Evolutionary conservation across 2,329 filamentous ascomycete species (phyloP).

Genomic region (Botrytis fabae): DNA sequence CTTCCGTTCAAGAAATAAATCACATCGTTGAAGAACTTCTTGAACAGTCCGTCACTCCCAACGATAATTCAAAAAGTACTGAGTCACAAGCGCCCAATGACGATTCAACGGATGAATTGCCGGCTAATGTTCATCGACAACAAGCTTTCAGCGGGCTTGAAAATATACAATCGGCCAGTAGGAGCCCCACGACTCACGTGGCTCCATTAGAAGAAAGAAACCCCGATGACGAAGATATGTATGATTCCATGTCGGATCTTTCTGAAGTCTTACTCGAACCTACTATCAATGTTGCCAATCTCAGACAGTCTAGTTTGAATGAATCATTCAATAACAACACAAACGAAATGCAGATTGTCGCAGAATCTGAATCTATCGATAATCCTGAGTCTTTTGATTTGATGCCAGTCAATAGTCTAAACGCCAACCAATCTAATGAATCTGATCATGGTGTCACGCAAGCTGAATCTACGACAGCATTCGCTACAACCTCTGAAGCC

Average conservation of each 20-base stretch:
- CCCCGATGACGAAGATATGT: conserved; percentile 10
- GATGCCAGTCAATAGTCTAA: conserved; percentile 20
- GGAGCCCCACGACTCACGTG: not conserved
- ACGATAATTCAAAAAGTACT: not conserved
- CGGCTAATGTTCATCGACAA: not conserved
- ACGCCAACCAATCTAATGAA: not conserved
- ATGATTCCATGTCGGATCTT: conserved; percentile 15
- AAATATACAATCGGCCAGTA: not conserved
- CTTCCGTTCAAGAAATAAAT: conserved; percentile 1
- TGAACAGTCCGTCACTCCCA: not conserved
- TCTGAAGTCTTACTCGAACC: conserved; percentile 15
- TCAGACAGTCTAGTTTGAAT: not conserved
- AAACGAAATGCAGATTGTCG: not conserved
- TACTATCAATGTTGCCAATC: conserved; percentile 8
- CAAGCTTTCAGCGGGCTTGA: not conserved
- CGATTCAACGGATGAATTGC: not conserved
- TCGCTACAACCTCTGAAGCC: conserved; percentile 25
- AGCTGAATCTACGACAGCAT: conserved; percentile 24
- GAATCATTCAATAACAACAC: not conserved
- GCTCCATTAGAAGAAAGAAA: conserved; percentile 1
- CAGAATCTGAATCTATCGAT: conserved; percentile 21
- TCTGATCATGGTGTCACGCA: not conserved
- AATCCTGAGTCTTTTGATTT: conserved; percentile 27
- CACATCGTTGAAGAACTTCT: conserved; percentile 13
- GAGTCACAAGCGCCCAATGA: not conserved